Conservation (phyloP, 108 stramenopile genomes). For the Skeletonema tropicum region DNA sequence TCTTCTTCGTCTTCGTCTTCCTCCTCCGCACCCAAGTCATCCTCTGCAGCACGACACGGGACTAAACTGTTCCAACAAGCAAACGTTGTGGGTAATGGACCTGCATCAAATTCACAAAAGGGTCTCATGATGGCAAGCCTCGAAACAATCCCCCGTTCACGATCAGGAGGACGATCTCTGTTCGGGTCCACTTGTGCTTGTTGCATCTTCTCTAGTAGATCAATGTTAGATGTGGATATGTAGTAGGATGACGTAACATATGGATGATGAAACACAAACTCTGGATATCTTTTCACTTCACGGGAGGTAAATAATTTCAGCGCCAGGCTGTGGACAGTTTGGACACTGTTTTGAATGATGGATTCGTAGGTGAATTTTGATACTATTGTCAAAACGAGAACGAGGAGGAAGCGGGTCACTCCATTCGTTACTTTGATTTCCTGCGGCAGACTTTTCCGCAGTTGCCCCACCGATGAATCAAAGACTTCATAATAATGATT, state of each 20-base stretch:
- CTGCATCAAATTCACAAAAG: constrained; percentile 61
- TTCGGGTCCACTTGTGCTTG: constrained; percentile 40
- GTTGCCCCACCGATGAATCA: not conserved
- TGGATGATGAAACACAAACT: constrained; percentile 56
- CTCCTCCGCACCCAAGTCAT: constrained; percentile 42
- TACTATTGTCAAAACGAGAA: not conserved
- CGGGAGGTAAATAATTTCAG: not conserved
- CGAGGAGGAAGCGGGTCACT: not conserved
- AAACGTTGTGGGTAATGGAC: constrained; percentile 48
- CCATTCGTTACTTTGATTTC: not conserved
- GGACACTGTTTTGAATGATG: not conserved
- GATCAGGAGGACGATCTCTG: constrained; percentile 22
- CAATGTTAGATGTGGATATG: constrained; percentile 28
- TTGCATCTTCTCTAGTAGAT: constrained; percentile 26
- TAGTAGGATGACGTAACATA: constrained; percentile 59
- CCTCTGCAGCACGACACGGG: constrained; percentile 52
- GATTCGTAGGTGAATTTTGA: not conserved
- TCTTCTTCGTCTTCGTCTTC: constrained; percentile 30
- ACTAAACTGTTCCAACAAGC: constrained; percentile 57
- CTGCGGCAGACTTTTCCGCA: not conserved
- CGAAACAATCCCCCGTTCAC: constrained; percentile 39
- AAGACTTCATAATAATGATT: not conserved
- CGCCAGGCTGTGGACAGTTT: not conserved
- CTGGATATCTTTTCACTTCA: not conserved
- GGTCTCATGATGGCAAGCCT: constrained; percentile 56